Base-by-base conservation (phyloP, 1,284 basidiomycete species). In the Prillingera fragicola region DNA sequence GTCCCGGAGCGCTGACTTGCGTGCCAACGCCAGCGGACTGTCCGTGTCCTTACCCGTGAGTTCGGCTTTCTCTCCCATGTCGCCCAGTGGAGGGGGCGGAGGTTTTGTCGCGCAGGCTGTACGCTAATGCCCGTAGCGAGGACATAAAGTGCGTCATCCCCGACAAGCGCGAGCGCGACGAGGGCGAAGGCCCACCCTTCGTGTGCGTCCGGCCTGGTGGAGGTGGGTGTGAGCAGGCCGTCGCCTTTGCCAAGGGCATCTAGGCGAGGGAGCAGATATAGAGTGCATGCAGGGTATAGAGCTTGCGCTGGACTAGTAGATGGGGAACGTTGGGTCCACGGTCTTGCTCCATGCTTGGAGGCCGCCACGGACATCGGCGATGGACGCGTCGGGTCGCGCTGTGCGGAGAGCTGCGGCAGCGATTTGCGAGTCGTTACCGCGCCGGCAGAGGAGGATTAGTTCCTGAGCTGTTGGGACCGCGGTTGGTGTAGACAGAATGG, bases 371-470 rank as follows among this genome's bases (percentile, higher is more conserved):
- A 92, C 75, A 65, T 92, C 88, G 52, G 74, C 78, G 14, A 87
- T 69, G 17, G 72, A 60, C n/a, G 67, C 44, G 3, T 53, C 42
- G 1, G 42, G 43, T 5, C 56, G 36, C 2, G 50, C 50, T 15
- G 57, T 46, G 4, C 60, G 74, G 25, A 94, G 62, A 1, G 81
- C 80, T 15, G 80, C 75, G 0, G 83, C 87, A 23, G 89, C 92
- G 28, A 90, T 76, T 60, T 89, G 85, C 0, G 90, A 95, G 67
- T 97, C 94, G 63, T 96, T 97, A 1, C 94, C 92, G 17, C 90
- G 74, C 18, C 89, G 78, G 68, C 92, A 97, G 26, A 96, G 69
- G 19, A 96, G 74, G 45, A 80, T 76, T 45, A 79, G 63, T 27
- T 75, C 57, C 2, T 27, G 9, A n/a, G 35, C 50, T 15, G 41